Evolutionary conservation across 805 yeast genomes (phyloP).

Genomic region (Wickerhamiella bombiphila): DNA sequence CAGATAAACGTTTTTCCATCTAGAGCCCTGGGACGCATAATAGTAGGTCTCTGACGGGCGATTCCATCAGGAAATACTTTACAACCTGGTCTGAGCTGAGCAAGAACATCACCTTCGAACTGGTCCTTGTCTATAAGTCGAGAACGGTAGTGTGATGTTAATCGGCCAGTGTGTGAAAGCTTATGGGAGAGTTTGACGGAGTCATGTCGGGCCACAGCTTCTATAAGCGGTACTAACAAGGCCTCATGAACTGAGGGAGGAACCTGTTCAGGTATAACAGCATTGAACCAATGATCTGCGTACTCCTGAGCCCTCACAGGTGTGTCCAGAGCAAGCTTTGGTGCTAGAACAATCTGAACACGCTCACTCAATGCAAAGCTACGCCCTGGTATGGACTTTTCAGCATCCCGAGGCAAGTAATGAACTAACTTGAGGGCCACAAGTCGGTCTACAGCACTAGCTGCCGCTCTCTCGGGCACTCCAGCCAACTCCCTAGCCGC

Average conservation of each 20-base stretch:
- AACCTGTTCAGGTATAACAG: slow-evolving; percentile 21
- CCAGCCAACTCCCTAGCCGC: slow-evolving; percentile 35
- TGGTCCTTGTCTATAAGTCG: slow-evolving; percentile 55
- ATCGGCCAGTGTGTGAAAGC: slow-evolving; percentile 32
- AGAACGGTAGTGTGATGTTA: slow-evolving; percentile 58
- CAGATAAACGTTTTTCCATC: slow-evolving; percentile 8
- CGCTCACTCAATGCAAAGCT: slow-evolving; percentile 45
- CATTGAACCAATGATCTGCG: not conserved
- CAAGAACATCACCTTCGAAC: slow-evolving; percentile 46
- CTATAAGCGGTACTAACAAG: slow-evolving; percentile 47
- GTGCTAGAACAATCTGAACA: slow-evolving; percentile 28
- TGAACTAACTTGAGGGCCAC: slow-evolving; percentile 28
- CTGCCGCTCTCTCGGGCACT: slow-evolving; percentile 33
- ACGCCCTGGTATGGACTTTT: slow-evolving; percentile 29
- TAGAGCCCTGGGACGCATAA: not conserved
- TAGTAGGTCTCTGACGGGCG: not conserved
- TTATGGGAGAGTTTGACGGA: slow-evolving; percentile 34
- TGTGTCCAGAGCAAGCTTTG: slow-evolving; percentile 28
- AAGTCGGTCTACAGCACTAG: slow-evolving; percentile 36
- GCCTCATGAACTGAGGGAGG: slow-evolving; percentile 44
- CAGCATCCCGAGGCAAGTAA: slow-evolving; percentile 22
- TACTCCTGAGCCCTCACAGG: slow-evolving; percentile 35
- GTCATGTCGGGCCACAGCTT: slow-evolving; percentile 32
- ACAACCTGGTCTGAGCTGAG: not conserved
- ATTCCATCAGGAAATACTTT: too few species aligned